A percentile compares a stretch with the other conserved stretches of the same genome.
Conservation (phyloP, 2,329 filamentous ascomycete genomes). For the Clonostachys rosea region DNA sequence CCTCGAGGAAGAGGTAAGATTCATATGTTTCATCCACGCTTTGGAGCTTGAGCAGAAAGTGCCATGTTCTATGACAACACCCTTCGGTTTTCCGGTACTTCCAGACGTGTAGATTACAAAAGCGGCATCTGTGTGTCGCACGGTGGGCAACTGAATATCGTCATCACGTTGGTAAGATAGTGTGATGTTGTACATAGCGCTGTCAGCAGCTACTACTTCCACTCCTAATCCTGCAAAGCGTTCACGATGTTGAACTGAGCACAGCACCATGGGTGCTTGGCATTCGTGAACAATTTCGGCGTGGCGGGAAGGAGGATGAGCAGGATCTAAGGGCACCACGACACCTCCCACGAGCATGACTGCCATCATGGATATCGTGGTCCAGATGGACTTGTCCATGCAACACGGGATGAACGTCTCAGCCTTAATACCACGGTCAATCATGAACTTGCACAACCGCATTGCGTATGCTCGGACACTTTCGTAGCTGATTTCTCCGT, state of each 20-base stretch:
- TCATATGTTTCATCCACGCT: not conserved
- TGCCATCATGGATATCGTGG: slow-evolving; percentile 20
- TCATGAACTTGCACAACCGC: slow-evolving; percentile 8
- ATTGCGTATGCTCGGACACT: slow-evolving; percentile 10
- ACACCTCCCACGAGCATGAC: slow-evolving; percentile 20
- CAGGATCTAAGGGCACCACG: slow-evolving; percentile 17
- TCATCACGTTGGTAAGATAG: too few species aligned
- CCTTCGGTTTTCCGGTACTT: slow-evolving; percentile 13
- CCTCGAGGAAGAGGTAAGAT: slow-evolving; percentile 2
- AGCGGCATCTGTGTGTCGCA: not conserved
- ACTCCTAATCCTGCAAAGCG: too few species aligned
- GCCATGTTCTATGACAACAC: slow-evolving; percentile 10
- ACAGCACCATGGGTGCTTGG: slow-evolving; percentile 1
- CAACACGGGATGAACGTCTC: slow-evolving; percentile 19
- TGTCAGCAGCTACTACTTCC: too few species aligned
- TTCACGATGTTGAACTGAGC: not conserved
- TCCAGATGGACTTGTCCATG: slow-evolving; percentile 29
- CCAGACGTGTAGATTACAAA: slow-evolving; percentile 2
- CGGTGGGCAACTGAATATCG: slow-evolving; percentile 1
- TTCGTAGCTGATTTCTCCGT: slow-evolving; percentile 11
- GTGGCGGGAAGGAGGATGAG: slow-evolving; percentile 4
- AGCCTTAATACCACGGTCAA: slow-evolving; percentile 6
- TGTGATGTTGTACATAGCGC: too few species aligned
- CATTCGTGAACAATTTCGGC: not conserved
- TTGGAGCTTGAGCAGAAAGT: slow-evolving; percentile 9